Conservation (phyloP, 1,284 basidiomycete genomes). For the Leccinum fallax region DNA sequence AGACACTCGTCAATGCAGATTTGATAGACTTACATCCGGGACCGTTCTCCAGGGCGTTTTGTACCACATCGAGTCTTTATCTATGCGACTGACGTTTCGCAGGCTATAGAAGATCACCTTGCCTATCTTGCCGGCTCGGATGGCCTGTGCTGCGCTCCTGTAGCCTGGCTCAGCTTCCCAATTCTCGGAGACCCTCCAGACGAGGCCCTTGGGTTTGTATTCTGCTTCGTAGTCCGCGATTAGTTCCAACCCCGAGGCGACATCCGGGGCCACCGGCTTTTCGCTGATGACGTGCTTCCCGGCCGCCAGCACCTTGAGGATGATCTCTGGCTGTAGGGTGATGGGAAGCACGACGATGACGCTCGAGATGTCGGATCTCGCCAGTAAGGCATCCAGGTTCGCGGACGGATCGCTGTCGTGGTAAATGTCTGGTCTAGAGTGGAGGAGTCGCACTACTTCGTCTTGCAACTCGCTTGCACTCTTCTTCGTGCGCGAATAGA, state of each 20-base stretch:
- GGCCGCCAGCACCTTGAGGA: slow-evolving; percentile 62
- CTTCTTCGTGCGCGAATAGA: slow-evolving; percentile 78
- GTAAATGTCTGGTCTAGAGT: slow-evolving; percentile 52
- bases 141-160: slow-evolving; percentile 53
- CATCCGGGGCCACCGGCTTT: slow-evolving; percentile 81
- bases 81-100: slow-evolving; percentile 56
- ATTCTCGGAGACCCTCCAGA: slow-evolving; percentile 89
- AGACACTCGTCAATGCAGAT: neutral
- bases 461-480: slow-evolving; percentile 57
- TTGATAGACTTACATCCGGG: slow-evolving; percentile 63
- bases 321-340: slow-evolving; percentile 66
- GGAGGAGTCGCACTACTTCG: slow-evolving; percentile 44
- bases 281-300: slow-evolving; percentile 88
- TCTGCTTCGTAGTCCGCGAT: slow-evolving; percentile 65
- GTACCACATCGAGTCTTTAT: slow-evolving; percentile 71
- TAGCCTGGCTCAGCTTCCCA: slow-evolving; percentile 71
- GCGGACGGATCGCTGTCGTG: slow-evolving; percentile 49
- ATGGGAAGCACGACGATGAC: slow-evolving; percentile 83
- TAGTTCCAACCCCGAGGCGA: slow-evolving; percentile 61
- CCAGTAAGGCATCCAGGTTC: slow-evolving; percentile 67
- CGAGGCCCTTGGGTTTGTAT: slow-evolving; percentile 69
- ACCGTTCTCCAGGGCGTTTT: slow-evolving; percentile 82
- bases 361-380: slow-evolving; percentile 64
- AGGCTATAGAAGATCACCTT: slow-evolving; percentile 64
- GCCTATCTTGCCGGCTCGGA: slow-evolving; percentile 63